Evolutionary conservation across 2,329 filamentous ascomycete species (phyloP), one percentile per base, ranked within the genome.

Genomic region (Stagonosporopsis chrysanthemi): DNA sequence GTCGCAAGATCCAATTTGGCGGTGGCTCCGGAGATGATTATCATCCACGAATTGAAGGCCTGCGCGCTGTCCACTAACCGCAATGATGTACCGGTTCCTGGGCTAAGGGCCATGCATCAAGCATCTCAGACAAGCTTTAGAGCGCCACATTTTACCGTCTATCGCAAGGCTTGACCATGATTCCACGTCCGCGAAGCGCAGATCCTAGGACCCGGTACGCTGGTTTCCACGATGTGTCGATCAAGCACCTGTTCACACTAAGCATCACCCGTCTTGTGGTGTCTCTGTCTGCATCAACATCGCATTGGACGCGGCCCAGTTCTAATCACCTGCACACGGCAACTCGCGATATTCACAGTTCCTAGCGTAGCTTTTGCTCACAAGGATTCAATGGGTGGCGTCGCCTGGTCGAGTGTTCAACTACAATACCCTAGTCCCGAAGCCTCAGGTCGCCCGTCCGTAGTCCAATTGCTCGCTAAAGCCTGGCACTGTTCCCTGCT

Each of bases 51-150:
- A 51, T 51, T 2, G 23, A 12, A 51, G 3, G 46, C 23, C 35
- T 24, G 7, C 9, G 26, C 15, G 17, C 6, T 9, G 1, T 4
- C 8, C 11, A 33, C 41, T 45, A 45, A n/a, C 6, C 35, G 22
- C 17, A 23, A 12, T n/a, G 7, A 24, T 35, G 40, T 3, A 36
- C 5, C 22, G 0, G 42, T 41, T 19, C 47, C 46, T 41, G 42
- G 35, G 42, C 48, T 28, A 22, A 12, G 39, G 24, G n/a, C 23
- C 23, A n/a, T 17, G 19, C 26, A 22, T 19, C 26, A 50, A 56
- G 41, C 41, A 35, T 51, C 15, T 15, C 2, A n/a, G 17, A 47
- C 23, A 56, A 51, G 53, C 53, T 42, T 56, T 46, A 31, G 17
- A 14, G 50, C 41, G 53, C 53, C 41, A 46, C 46, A 29, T 56